Percentiles rank a stretch among this genome's conserved stretches.
Conservation (phyloP, 257 asterid genomes). For the Henckelia pumila region DNA sequence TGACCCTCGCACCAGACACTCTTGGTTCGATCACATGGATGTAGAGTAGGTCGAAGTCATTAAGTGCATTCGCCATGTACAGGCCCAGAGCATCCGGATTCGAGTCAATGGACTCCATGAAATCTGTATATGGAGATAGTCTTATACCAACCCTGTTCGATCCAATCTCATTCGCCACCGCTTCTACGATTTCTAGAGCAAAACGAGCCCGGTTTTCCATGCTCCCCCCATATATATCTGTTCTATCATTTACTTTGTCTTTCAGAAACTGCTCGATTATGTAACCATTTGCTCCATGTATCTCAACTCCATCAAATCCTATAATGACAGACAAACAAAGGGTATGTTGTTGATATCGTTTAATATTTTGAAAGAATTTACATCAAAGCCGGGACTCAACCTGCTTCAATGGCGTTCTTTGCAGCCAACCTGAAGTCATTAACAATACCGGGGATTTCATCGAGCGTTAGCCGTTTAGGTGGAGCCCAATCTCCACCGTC, state of each 20-base stretch:
- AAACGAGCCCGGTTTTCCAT: slow-evolving; percentile 40
- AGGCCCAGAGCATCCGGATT: slow-evolving; percentile 32
- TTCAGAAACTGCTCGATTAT: slow-evolving; percentile 44
- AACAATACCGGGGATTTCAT: slow-evolving; percentile 31
- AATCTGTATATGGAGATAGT: slow-evolving; percentile 35
- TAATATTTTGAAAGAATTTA: not conserved
- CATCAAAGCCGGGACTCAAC: not conserved
- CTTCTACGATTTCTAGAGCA: slow-evolving; percentile 35
- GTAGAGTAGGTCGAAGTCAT: slow-evolving; percentile 32
- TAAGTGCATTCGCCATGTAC: slow-evolving; percentile 40
- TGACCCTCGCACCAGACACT: slow-evolving; percentile 14
- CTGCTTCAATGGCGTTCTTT: slow-evolving; percentile 37
- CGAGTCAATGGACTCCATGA: slow-evolving; percentile 31
- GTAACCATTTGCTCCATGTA: slow-evolving; percentile 49
- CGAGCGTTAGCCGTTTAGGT: slow-evolving; percentile 29
- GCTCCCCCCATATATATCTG: slow-evolving; percentile 44
- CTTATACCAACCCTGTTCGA: slow-evolving; percentile 38
- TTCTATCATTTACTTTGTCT: slow-evolving; percentile 42
- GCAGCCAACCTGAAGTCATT: slow-evolving; percentile 36
- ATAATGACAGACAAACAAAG: not conserved
- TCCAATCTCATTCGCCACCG: slow-evolving; percentile 38
- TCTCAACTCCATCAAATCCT: slow-evolving; percentile 53
- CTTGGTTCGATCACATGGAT: slow-evolving; percentile 50
- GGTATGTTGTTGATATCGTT: not conserved
- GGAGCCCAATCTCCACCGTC: slow-evolving; percentile 27